These are phyloP conservation scores for Bruguiera hainesii DNA, from an alignment of 441 rosid species.

Conservation along the genomic window DNA sequence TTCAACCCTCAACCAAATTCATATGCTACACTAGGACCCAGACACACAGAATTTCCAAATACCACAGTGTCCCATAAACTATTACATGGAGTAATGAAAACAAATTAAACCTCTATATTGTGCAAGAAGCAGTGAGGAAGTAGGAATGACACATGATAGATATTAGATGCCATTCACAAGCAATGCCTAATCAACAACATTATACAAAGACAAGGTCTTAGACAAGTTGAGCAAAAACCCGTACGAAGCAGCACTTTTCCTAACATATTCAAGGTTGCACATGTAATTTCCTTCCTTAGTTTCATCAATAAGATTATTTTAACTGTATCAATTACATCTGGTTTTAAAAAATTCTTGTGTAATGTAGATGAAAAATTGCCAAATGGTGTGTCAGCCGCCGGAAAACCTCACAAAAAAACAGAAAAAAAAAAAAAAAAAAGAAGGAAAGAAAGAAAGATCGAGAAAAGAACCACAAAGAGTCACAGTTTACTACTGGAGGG, in stretches of 20 bases:
- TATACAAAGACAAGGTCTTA: background rate
- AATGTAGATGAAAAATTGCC: too few relatives aligned
- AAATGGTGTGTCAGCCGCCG: too few relatives aligned
- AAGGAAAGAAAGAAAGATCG: too few relatives aligned
- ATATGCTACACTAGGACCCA: background rate
- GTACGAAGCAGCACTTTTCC: slow-evolving; percentile 95
- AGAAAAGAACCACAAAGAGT: too few relatives aligned
- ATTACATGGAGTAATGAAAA: background rate
- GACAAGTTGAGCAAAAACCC: slow-evolving; percentile 46
- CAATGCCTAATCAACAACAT: slow-evolving; percentile 5
- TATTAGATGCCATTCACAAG: slow-evolving; percentile 1
- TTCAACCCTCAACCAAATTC: background rate
- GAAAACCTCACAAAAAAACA: too few relatives aligned
- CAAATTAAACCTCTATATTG: background rate
- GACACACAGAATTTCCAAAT: background rate
- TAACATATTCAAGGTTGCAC: slow-evolving; percentile 22
- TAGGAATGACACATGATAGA: background rate
- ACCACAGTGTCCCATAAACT: background rate
- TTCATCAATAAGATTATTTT: background rate
- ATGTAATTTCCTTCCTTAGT: background rate
- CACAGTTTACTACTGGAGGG: too few relatives aligned
- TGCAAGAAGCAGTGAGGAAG: background rate
- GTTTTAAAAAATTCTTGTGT: too few relatives aligned
- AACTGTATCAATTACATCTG: too few relatives aligned
- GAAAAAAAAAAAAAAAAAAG: too few relatives aligned